Base-by-base conservation (phyloP, 169 alveolate species). In the Fabrea salina region DNA sequence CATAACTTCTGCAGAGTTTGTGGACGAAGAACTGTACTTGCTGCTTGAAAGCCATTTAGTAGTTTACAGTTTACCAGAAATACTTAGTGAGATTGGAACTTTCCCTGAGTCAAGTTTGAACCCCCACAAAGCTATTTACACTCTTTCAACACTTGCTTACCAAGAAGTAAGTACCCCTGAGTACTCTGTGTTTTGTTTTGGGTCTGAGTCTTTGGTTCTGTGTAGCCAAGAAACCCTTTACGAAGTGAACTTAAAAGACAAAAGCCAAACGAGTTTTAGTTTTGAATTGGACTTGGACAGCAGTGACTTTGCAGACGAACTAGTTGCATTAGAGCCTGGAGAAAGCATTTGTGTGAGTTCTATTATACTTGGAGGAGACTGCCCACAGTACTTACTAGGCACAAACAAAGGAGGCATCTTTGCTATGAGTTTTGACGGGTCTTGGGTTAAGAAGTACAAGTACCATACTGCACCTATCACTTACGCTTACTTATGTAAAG, bases 401-500 rank as follows among this genome's bases (percentile, higher is more conserved):
- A 58, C 71, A 5, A 27, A 37, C n/a, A 22, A 37, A 58, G 71
- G 71, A 58, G 19, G 33, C 22, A 58, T 58, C n/a, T 58, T 27
- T 5, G 71, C 33, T 27, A 30, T 37, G 3, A 37, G 49, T 58
- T 58, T 58, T 58, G 49, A 58, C 47, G 49, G 49, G 5, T 43
- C 25, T 22, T 35, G 49, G 4, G 41, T 6, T 5, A 37, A 35
- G 33, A 27, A 27, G 1, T 58, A 58, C 35, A 37, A 22, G 19
- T 32, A 58, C 22, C 71, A 58, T 5, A 27, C 22, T 30, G n/a
- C 71, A 58, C 25, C 22, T 30, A 58, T 58, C n/a, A 58, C 71
- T 0, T 58, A 43, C 44, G 33, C 33, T 6, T 35, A 58, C 16
- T 22, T 58, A 3, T 22, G 27, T 22, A 27, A 22, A 58, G 71